A percentile compares a stretch with the other conserved stretches of the same genome.
phyloP scores from a whole-genome alignment of 441 rosid genomes.

The Biscutella laevigata region DNA sequence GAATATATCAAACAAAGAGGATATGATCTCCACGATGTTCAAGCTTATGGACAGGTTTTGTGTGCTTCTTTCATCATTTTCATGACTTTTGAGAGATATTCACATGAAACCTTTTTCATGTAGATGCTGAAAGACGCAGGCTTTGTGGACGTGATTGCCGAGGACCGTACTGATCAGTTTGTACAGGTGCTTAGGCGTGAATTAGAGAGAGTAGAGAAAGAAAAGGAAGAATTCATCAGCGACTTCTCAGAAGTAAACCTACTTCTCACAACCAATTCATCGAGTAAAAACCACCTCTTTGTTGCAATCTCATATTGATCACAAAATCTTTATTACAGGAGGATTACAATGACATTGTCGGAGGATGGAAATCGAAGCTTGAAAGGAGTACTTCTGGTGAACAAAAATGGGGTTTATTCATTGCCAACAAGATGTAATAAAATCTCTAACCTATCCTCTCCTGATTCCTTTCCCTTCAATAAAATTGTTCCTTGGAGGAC shows the following conservation, averaged over 20 bases:
- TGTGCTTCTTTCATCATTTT: not conserved
- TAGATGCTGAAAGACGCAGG: slow-evolving; percentile 88
- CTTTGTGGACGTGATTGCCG: slow-evolving; percentile 54
- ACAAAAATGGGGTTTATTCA: slow-evolving; percentile 83
- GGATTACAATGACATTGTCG: slow-evolving; percentile 71
- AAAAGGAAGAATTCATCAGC: slow-evolving; percentile 43
- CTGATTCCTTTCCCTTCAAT: not conserved
- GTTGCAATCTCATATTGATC: not conserved
- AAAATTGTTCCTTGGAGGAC: slow-evolving; percentile 12
- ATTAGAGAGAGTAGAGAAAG: slow-evolving; percentile 46
- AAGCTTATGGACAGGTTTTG: slow-evolving; percentile 70
- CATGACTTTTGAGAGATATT: not conserved
- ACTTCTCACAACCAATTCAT: not conserved
- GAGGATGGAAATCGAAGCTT: slow-evolving; percentile 80
- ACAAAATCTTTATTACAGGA: slow-evolving; percentile 35
- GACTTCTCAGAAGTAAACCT: slow-evolving; percentile 56
- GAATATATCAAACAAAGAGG: slow-evolving; percentile 77
- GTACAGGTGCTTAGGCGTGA: slow-evolving; percentile 52
- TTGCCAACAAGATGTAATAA: slow-evolving; percentile 32
- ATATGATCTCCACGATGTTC: slow-evolving; percentile 73
- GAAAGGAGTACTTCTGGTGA: slow-evolving; percentile 57
- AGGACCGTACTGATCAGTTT: slow-evolving; percentile 84
- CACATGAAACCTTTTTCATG: not conserved
- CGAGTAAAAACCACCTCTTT: not conserved
- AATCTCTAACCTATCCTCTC: not conserved